Conservation (phyloP, 1,284 basidiomycete species). For the Leccinum pallidistipes region DNA sequence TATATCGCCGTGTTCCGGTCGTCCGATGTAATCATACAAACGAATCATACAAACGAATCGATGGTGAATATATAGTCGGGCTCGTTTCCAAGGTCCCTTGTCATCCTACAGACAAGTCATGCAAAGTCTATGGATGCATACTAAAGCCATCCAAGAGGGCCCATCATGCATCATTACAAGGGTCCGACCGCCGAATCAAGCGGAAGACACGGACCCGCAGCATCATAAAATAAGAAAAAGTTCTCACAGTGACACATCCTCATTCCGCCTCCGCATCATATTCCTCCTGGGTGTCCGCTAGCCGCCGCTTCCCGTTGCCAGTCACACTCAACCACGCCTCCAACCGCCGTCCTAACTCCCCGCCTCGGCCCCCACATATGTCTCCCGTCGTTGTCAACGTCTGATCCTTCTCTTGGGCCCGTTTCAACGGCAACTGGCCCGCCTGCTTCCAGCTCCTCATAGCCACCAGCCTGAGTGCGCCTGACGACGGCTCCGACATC, state of each 20-base stretch:
- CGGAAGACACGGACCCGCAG: not conserved
- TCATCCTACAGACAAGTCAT: not conserved
- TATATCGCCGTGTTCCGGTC: too few relatives aligned
- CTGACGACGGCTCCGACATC: conserved; percentile 17
- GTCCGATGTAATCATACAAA: too few relatives aligned
- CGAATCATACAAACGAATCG: too few relatives aligned
- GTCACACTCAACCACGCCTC: conserved; percentile 63
- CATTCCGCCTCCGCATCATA: conserved; percentile 11
- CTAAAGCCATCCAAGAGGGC: not conserved
- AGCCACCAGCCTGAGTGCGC: conserved; percentile 20
- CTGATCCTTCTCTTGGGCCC: conserved; percentile 60
- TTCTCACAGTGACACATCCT: not conserved
- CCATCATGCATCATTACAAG: not conserved
- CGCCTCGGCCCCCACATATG: conserved; percentile 72
- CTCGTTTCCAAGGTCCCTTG: not conserved
- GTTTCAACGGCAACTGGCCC: conserved; percentile 47
- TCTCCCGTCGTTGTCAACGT: conserved; percentile 68
- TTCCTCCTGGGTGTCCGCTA: conserved; percentile 10
- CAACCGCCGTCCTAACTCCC: conserved; percentile 67
- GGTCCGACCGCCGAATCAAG: not conserved
- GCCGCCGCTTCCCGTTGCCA: conserved; percentile 15
- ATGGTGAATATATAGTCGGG: too few relatives aligned
- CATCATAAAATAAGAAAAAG: conserved; percentile 13
- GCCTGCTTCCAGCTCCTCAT: conserved; percentile 34
- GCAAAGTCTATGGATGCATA: not conserved